Conservation (phyloP, 1,284 basidiomycete species). For the Heterobasidion occidentale region DNA sequence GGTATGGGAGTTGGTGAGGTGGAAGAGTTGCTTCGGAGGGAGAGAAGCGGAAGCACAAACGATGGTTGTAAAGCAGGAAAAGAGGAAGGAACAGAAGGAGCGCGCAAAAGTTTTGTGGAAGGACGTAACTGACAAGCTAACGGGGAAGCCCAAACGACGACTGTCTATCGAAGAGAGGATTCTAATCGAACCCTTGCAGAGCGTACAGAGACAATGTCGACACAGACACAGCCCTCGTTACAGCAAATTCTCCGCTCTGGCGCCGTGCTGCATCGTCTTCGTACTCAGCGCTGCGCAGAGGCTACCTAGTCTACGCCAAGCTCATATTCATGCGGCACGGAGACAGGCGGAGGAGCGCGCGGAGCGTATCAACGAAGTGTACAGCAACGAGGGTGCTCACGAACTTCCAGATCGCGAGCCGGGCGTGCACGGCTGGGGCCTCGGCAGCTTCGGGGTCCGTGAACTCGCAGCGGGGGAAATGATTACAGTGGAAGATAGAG, state of each 20-base stretch:
- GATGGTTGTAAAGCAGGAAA: conserved; percentile 28
- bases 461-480: conserved; percentile 11
- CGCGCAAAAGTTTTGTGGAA: conserved; percentile 44
- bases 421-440: conserved; percentile 51
- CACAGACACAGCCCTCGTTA: too few relatives aligned
- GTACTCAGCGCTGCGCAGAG: neutral
- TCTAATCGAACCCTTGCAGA: neutral
- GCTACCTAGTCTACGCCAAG: conserved; percentile 51
- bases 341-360: conserved; percentile 57
- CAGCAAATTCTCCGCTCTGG: neutral
- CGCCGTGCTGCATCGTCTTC: conserved; percentile 2
- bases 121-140: conserved; percentile 34
- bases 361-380: conserved; percentile 52
- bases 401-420: conserved; percentile 17
- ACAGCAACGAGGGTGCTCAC: conserved; percentile 29
- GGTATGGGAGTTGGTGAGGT: conserved; percentile 65
- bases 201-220: neutral
- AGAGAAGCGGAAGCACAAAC: conserved; percentile 48
- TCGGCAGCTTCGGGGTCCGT: conserved; percentile 63
- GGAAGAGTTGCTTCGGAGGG: conserved; percentile 49
- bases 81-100: conserved; percentile 34
- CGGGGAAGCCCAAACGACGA: neutral
- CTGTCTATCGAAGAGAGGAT: neutral
- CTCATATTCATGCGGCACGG: conserved; percentile 59
- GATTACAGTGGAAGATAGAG: neutral